Base-by-base conservation (phyloP, 1,139 yeast genomes). In the Hemisphaericaspora xylofermentans region DNA sequence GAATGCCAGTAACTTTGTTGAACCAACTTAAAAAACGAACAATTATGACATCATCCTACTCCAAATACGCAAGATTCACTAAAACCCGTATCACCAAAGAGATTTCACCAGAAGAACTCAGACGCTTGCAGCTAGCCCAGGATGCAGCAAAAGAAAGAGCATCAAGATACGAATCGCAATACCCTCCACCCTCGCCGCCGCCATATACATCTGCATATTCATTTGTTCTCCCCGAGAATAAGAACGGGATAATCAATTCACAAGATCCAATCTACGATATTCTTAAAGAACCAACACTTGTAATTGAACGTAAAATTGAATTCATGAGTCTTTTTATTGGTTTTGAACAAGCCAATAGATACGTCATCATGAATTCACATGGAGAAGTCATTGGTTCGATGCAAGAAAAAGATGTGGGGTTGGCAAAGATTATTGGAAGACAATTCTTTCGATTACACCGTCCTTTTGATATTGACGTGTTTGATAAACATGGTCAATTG, bases 301-400 rank as follows among this genome's bases (percentile, higher is more conserved):
- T 91, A 1, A 79, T 93, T 40, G 96, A 91, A 58, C 74, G 98
- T 43, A 86, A 88, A 56, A 69, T 93, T 29, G 98, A 93, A 61
- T 75, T 84, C 66, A 83, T 88, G 88, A 91, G 88, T 56, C 71
- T 93, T 13, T 76, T 89, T 41, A 58, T 91, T 28, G 97, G 97
- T 1, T 87, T 87, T 54, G 98, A 93, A 60, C 98, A 91, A 64
- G 89, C 95, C 1, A 91, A 91, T 58, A 67, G 74, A 49, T 93
- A 91, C 60, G 74, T 76, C 12, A 76, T 93, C 35, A 73, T 84
- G 80, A 86, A 88, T 59, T 74, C 84, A 0, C 52, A 67, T 47
- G 98, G 98, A 2, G 72, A 79, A 43, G 83, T 78, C 43, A 58
- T 93, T 12, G 98, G 97, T 0, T 84, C 75, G 59, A 81, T 91